Percentiles rank a stretch among this genome's conserved stretches.
Conservation (phyloP, 495 filamentous ascomycete species). For the Hypoxylon cercidicola region DNA sequence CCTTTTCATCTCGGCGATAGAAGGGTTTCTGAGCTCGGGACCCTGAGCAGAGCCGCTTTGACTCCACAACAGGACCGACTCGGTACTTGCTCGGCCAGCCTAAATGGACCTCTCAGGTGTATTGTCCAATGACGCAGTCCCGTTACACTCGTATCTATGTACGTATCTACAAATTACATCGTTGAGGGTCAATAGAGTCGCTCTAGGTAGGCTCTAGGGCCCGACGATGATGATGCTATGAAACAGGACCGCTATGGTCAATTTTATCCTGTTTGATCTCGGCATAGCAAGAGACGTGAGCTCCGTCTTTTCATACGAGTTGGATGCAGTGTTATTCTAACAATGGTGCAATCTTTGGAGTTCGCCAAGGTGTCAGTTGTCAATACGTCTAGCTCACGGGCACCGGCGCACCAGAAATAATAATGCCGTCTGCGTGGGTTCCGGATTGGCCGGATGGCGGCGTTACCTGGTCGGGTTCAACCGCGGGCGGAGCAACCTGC, state of each 20-base stretch:
- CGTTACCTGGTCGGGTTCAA: conserved; percentile 32
- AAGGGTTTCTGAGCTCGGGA: conserved; percentile 29
- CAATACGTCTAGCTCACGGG: too few relatives aligned
- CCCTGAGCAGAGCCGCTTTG: conserved; percentile 41
- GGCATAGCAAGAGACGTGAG: too few relatives aligned
- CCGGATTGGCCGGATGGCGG: conserved; percentile 32
- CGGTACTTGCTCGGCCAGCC: conserved; percentile 42
- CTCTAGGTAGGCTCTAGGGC: too few relatives aligned
- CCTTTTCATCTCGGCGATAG: conserved; percentile 21
- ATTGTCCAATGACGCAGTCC: conserved; percentile 29
- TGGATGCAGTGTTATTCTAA: neutral
- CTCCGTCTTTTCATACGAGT: too few relatives aligned
- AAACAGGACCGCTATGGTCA: too few relatives aligned
- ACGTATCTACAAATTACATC: neutral
- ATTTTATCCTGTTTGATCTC: too few relatives aligned
- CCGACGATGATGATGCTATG: too few relatives aligned
- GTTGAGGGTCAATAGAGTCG: too few relatives aligned
- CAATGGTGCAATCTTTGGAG: conserved; percentile 10
- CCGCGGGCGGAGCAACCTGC: conserved; percentile 25
- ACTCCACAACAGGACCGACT: conserved; percentile 45
- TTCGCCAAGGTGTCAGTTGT: neutral
- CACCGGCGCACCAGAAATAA: conserved; percentile 14
- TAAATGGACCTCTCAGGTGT: conserved; percentile 14
- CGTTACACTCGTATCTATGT: conserved; percentile 20
- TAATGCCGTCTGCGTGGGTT: too few relatives aligned